Conservation (phyloP, 78 protist genomes). For the Dictyostelium brefeldianum region DNA sequence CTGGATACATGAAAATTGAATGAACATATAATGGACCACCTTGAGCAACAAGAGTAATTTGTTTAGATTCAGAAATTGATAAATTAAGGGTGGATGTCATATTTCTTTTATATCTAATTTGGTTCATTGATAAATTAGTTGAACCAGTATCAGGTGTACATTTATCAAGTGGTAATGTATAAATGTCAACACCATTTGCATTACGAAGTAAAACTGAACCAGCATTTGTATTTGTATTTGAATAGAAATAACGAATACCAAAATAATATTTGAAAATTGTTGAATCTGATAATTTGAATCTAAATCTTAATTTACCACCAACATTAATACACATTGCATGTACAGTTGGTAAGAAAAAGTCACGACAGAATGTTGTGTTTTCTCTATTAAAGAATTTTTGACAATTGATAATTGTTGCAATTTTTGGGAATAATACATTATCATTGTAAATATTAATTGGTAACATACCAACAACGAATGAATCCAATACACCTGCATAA, state of each 20-base stretch:
- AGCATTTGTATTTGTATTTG: background rate
- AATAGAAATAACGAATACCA: slow-evolving; percentile 3
- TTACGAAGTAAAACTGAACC: background rate
- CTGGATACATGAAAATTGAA: background rate
- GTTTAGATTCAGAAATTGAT: background rate
- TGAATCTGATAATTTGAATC: background rate
- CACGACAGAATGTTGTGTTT: background rate
- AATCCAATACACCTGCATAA: background rate
- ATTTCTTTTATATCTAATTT: background rate
- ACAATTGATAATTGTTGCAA: background rate
- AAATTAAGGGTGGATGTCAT: background rate
- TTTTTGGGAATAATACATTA: background rate
- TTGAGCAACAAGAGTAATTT: background rate
- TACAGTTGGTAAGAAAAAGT: background rate
- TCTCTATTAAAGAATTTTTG: background rate
- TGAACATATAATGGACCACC: background rate
- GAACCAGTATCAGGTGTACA: background rate
- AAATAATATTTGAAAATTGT: background rate
- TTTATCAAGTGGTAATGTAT: background rate
- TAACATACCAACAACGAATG: background rate
- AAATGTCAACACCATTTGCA: too few relatives aligned
- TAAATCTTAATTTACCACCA: background rate
- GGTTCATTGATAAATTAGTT: background rate
- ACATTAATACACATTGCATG: background rate
- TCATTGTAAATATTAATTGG: background rate